These are phyloP conservation scores for Skeletonema potamos DNA, from an alignment of 108 stramenopile genomes.

Conservation along the genomic window DNA sequence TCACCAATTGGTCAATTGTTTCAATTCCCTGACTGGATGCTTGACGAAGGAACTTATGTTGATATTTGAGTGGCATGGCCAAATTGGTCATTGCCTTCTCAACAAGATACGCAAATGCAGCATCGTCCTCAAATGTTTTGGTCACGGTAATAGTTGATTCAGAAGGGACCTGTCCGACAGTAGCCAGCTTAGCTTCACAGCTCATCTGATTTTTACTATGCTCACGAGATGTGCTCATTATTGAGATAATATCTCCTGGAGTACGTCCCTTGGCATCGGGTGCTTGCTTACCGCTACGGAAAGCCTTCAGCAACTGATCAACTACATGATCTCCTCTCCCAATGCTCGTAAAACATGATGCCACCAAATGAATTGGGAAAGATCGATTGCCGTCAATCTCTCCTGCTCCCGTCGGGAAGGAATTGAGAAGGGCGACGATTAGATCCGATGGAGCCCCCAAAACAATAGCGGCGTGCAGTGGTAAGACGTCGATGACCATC, in stretches of 20 bases:
- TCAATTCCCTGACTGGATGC: not conserved
- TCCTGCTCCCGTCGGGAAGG: slow-evolving; percentile 52
- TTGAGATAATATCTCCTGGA: not conserved
- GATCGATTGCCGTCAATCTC: slow-evolving; percentile 73
- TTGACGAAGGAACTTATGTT: not conserved
- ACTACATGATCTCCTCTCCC: not conserved
- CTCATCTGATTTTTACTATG: not conserved
- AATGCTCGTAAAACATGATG: not conserved
- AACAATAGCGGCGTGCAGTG: slow-evolving; percentile 71
- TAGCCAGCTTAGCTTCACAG: not conserved
- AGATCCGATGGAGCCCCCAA: slow-evolving; percentile 60
- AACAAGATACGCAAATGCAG: not conserved
- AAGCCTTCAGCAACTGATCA: not conserved
- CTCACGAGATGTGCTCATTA: not conserved
- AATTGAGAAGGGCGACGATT: slow-evolving; percentile 51
- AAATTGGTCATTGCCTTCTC: not conserved
- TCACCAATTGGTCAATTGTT: not conserved
- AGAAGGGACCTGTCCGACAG: not conserved
- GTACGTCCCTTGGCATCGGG: not conserved
- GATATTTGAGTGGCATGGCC: not conserved
- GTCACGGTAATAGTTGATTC: not conserved
- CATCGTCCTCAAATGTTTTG: not conserved
- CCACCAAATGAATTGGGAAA: slow-evolving; percentile 73
- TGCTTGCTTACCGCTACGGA: not conserved
- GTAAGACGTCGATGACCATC: slow-evolving; percentile 31